Base-by-base conservation (phyloP, 2,329 filamentous ascomycete species). In the Pseudogymnoascus sp. region DNA sequence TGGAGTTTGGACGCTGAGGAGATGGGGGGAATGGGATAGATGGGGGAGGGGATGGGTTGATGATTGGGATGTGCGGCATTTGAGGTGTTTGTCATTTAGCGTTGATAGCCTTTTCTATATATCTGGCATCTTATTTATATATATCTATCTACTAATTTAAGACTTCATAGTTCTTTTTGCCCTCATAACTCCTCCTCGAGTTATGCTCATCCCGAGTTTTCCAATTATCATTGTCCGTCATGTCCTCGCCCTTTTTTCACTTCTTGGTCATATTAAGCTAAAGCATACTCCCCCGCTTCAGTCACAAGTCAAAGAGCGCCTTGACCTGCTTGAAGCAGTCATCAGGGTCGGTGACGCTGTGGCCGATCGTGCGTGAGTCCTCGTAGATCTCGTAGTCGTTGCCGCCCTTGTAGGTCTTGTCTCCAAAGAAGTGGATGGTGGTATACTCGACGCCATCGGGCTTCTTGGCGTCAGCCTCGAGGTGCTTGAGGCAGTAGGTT, bases 401-500 rank as follows among this genome's bases (percentile, higher is more conserved):
- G 66, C 94, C 94, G 67, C 94, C 93, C 75, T 87, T 77, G 73
- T 85, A 87, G 25, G 90, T 90, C 87, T 97, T 99, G 82, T 99
- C 94, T 68, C 94, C 94, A 72, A 97, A 99, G 84, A 97, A 97
- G 81, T 97, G 94, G 70, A 97, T 89, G 50, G 84, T 93, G 69
- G 85, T 90, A 81, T 93, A 97, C 23, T 86, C 78, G 67, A 95
- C 80, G 66, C 88, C 87, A 71, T 84, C 87, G 42, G 83, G 80
- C 74, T 83, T 81, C 78, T 82, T 79, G 67, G 88, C 87, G 76
- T 97, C 92, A 67, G 83, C 83, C 78, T 94, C 91, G 66, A 97
- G 80, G 77, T 97, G 92, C 70, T 84, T 81, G 69, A 97, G 82
- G 79, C 92, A 97, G 83, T 96, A 99, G 8, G 91, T 96, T 86